Evolutionary conservation across 805 yeast genomes (phyloP).

Genomic region (Hanseniaspora nectarophila): DNA sequence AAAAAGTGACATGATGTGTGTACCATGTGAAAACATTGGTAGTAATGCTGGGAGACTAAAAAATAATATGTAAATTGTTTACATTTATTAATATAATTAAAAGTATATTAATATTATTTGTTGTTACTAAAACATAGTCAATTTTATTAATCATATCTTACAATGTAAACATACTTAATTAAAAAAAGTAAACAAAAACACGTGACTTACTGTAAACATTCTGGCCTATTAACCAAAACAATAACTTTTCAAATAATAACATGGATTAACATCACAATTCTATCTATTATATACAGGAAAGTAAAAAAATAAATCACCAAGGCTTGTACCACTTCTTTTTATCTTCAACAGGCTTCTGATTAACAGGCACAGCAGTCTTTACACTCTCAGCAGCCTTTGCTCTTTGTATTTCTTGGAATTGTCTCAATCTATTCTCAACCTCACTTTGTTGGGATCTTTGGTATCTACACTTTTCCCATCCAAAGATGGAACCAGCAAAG

Average conservation of each 20-base stretch:
- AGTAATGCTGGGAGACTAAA: no score
- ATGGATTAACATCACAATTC: no score
- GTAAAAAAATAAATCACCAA: conserved; percentile 20
- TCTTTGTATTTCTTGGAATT: conserved; percentile 28
- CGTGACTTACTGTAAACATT: neutral
- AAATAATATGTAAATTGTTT: no score
- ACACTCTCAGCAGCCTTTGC: conserved; percentile 21
- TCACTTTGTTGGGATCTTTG: conserved; percentile 53
- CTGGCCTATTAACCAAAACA: neutral
- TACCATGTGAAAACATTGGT: no score
- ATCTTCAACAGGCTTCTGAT: neutral
- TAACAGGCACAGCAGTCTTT: conserved; percentile 14
- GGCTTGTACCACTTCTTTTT: conserved; percentile 25
- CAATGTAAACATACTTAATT: no score
- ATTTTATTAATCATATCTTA: no score
- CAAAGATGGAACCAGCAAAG: conserved; percentile 62
- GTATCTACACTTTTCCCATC: conserved; percentile 88
- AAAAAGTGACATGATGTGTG: no score
- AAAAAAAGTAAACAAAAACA: no score
- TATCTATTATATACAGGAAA: neutral
- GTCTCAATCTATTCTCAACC: conserved; percentile 59
- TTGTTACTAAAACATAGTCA: no score
- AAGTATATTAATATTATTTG: no score
- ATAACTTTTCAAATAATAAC: neutral
- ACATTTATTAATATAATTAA: no score